Conservation (phyloP, 2,329 filamentous ascomycete genomes). For the Setomelanomma holmii region DNA sequence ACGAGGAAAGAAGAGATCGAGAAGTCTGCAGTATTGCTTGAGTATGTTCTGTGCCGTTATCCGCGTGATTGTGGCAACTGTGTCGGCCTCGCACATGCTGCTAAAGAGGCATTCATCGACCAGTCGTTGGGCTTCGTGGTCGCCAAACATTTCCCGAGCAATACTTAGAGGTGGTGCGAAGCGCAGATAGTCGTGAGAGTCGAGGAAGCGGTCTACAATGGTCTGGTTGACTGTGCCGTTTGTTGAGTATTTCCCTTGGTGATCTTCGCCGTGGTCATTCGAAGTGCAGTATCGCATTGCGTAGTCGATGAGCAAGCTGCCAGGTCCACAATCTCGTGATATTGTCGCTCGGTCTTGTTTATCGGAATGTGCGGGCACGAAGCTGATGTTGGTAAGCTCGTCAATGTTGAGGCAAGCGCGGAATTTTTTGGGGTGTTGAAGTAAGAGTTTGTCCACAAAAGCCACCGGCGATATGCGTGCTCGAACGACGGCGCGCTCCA, state of each 20-base stretch:
- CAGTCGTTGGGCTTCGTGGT: slow-evolving; percentile 61
- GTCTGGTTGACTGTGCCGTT: slow-evolving; percentile 58
- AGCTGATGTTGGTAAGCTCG: slow-evolving; percentile 67
- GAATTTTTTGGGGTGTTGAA: slow-evolving; percentile 64
- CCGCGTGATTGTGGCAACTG: slow-evolving; percentile 65
- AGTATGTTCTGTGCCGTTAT: slow-evolving; percentile 67
- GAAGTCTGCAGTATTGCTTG: slow-evolving; percentile 58
- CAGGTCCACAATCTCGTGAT: slow-evolving; percentile 65
- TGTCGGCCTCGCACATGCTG: slow-evolving; percentile 58
- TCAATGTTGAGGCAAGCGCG: slow-evolving; percentile 68
- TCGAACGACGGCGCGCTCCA: slow-evolving; percentile 63
- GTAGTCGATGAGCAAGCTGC: slow-evolving; percentile 65
- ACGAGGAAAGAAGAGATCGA: slow-evolving; percentile 39
- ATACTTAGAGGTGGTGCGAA: slow-evolving; percentile 64
- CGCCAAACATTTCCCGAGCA: slow-evolving; percentile 66
- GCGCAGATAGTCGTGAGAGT: slow-evolving; percentile 57
- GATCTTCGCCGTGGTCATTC: slow-evolving; percentile 59
- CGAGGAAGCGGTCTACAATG: slow-evolving; percentile 61
- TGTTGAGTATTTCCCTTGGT: slow-evolving; percentile 59
- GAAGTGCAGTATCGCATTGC: slow-evolving; percentile 62
- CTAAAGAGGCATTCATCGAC: slow-evolving; percentile 56
- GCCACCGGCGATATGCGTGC: slow-evolving; percentile 64
- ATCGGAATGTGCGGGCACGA: slow-evolving; percentile 60
- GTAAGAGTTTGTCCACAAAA: slow-evolving; percentile 64
- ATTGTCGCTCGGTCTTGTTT: slow-evolving; percentile 50